Evolutionary conservation across 129 eudicot genomes (phyloP).

Genomic region (Lonicera japonica): DNA sequence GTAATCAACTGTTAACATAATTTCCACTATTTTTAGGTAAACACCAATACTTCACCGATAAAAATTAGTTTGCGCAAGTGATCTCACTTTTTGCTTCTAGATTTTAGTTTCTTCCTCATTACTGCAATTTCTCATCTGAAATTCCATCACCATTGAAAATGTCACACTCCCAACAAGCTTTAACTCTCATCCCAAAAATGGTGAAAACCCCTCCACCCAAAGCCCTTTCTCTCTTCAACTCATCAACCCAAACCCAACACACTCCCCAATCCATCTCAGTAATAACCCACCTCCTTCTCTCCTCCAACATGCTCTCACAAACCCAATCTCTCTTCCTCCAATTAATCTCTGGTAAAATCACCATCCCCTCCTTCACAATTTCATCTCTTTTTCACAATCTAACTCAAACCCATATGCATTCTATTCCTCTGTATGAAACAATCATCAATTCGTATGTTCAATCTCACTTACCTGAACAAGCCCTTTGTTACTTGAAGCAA

Average conservation of each 20-base stretch:
- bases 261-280: constrained; percentile 26
- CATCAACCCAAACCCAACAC: constrained; percentile 27
- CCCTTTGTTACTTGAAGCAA: constrained; percentile 23
- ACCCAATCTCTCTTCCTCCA: constrained; percentile 37
- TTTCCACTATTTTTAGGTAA: too few species aligned
- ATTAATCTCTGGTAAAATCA: constrained; percentile 26
- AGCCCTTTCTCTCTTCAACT: constrained; percentile 34
- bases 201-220: constrained; percentile 38
- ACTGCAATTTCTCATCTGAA: not conserved
- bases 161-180: constrained; percentile 14
- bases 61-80: too few species aligned
- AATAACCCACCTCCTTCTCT: constrained; percentile 32
- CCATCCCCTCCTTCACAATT: constrained; percentile 17
- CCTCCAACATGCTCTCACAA: constrained; percentile 21
- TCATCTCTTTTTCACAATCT: constrained; percentile 29
- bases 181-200: constrained; percentile 24
- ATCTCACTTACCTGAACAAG: constrained; percentile 24
- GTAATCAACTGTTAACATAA: too few species aligned
- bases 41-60: too few species aligned
- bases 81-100: too few species aligned
- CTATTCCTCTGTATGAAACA: constrained; percentile 26
- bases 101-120: too few species aligned
- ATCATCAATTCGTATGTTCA: constrained; percentile 29
- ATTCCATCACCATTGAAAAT: not conserved
- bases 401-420: constrained; percentile 9